These are phyloP conservation scores for Tricholoma matsutake DNA, from an alignment of 768 basidiomycete genomes.

Conservation along the genomic window DNA sequence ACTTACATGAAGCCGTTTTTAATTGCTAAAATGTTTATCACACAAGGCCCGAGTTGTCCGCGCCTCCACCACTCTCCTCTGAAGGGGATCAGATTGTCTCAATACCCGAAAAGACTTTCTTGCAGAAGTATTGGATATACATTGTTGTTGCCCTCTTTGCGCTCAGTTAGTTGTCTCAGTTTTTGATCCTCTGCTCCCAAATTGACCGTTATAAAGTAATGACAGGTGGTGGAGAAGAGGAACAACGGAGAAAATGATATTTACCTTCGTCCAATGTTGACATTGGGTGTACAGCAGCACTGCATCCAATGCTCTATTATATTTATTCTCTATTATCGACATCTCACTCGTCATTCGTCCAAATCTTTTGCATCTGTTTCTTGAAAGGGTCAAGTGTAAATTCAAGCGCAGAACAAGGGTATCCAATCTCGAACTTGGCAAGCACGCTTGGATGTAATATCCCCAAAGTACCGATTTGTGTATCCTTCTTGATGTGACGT, in stretches of 20 bases:
- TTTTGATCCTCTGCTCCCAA: background rate
- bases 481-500: constrained; percentile 48
- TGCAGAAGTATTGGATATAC: constrained; percentile 93
- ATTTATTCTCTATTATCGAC: constrained; percentile 2
- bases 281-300: background rate
- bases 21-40: background rate
- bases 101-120: constrained; percentile 68
- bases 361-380: constrained; percentile 58
- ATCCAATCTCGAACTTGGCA: constrained; percentile 89
- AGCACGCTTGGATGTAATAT: constrained; percentile 92
- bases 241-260: constrained; percentile 23
- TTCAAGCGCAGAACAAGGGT: constrained; percentile 93
- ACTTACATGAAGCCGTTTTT: background rate
- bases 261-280: background rate
- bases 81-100: constrained; percentile 64
- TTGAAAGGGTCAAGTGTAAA: constrained; percentile 95
- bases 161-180: constrained; percentile 33
- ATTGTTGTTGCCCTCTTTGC: constrained; percentile 56
- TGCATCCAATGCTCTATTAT: constrained; percentile 19
- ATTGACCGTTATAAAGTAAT: constrained; percentile 18
- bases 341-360: constrained; percentile 50
- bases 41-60: constrained; percentile 61
- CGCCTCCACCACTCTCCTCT: constrained; percentile 62
- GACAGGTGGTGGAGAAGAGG: constrained; percentile 39
- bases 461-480: constrained; percentile 84